Conservation (phyloP, 2,329 filamentous ascomycete genomes). For the Colletotrichum paranaense region DNA sequence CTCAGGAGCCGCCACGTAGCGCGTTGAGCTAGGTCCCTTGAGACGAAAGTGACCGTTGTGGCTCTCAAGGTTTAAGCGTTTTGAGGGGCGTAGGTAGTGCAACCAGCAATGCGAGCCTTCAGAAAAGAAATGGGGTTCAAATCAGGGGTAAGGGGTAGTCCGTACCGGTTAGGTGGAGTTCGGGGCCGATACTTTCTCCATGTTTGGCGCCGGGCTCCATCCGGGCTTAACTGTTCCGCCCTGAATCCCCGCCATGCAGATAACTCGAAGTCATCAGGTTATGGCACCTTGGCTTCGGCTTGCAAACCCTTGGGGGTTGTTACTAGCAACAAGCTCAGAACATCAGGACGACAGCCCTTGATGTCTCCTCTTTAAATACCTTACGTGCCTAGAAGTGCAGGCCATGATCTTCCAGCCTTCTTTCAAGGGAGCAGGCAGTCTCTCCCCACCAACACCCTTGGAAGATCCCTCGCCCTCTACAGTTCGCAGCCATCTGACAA, state of each 20-base stretch:
- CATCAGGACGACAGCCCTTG: too few species aligned
- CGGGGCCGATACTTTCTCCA: neutral
- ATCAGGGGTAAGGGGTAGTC: neutral
- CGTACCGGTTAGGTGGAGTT: neutral
- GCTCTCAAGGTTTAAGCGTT: neutral
- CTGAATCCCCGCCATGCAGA: neutral
- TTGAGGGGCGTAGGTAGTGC: neutral
- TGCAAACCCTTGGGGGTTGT: neutral
- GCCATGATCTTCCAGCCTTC: too few species aligned
- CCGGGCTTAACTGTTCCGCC: neutral
- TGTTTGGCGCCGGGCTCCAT: neutral
- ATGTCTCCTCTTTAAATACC: too few species aligned
- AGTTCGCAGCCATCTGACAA: too few species aligned
- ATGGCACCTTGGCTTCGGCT: too few species aligned
- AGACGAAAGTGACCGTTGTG: neutral
- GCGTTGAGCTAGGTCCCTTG: constrained; percentile 1
- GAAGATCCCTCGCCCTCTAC: too few species aligned
- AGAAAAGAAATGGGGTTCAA: neutral
- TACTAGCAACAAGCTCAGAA: too few species aligned
- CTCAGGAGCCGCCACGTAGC: constrained; percentile 20
- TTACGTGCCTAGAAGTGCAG: too few species aligned
- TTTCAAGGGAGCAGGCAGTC: too few species aligned
- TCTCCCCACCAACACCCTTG: too few species aligned
- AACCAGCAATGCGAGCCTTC: neutral
- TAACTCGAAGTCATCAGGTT: too few species aligned